Evolutionary conservation across 306 rosid genomes (phyloP).

Genomic region (Citrullus mucosospermus): DNA sequence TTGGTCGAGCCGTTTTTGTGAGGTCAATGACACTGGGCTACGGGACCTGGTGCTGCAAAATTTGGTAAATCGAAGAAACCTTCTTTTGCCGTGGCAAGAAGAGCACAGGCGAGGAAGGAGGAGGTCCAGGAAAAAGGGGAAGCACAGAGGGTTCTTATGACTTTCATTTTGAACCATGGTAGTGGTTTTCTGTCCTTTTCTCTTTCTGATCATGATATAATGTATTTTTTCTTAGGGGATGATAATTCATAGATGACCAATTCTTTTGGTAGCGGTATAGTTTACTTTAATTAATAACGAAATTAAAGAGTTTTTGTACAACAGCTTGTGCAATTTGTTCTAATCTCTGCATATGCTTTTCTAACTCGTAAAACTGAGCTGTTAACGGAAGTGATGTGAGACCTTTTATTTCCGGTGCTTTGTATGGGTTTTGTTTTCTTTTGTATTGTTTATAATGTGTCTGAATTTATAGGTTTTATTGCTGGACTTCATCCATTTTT

Average conservation of each 20-base stretch:
- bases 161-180: neutral
- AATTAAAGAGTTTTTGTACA: neutral
- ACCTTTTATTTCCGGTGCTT: too few species aligned
- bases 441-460: too few species aligned
- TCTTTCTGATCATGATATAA: neutral
- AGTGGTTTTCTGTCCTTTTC: too few species aligned
- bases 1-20: constrained; percentile 62
- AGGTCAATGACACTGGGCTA: constrained; percentile 38
- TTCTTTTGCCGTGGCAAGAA: constrained; percentile 45
- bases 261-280: neutral
- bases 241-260: neutral
- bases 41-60: constrained; percentile 25
- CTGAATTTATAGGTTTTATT: too few species aligned
- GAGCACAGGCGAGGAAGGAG: neutral
- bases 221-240: neutral
- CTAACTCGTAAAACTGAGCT: neutral
- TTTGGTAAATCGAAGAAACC: constrained; percentile 21
- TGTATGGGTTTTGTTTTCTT: too few species aligned
- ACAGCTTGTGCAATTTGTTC: neutral
- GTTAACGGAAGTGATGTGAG: neutral
- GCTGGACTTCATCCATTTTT: too few species aligned
- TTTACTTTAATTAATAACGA: neutral
- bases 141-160: neutral
- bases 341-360: neutral
- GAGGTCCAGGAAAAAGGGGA: neutral